Base-by-base conservation (phyloP, 495 filamentous ascomycete genomes). In the Podospora didyma region DNA sequence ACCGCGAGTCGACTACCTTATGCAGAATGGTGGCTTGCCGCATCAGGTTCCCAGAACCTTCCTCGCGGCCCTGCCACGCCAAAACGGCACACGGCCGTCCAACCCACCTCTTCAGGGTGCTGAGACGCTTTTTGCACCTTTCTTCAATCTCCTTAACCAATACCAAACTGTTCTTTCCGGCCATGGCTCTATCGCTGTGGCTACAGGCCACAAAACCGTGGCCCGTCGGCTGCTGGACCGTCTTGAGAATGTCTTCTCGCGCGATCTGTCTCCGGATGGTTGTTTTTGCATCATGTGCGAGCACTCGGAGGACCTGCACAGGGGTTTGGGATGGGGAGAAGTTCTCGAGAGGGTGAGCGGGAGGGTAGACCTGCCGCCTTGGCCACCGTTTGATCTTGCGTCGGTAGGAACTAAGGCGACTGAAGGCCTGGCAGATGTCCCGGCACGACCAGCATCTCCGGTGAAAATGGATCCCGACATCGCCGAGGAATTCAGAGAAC, bases 321-420 rank as follows among this genome's bases (percentile, higher is more conserved):
- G 80, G 34, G 92, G 92, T 2, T 76, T 97, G n/a, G 92, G 90
- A 60, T 99, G 95, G 95, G 92, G 93, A 1, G 95, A 97, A 61
- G 89, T 97, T 7, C 77, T 99, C 22, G 94, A 99, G 72, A 83
- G 90, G 59, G 91, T 96, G 6, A 92, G 90, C 54, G 92, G 92
- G 7, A 83, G 92, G 53, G 79, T 88, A 24, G 88, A 94, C 48
- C 77, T 97, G 44, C 94, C 94, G 2, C 73, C 74, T 42, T 96
- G 92, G 92, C 92, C 92, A 20, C 88, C 91, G 0, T 95, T 96
- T 61, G 82, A 86, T 56, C 81, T 95, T 61, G 80, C 81, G 19
- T 82, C 82, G 17, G 73, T 90, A 0, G 84, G 83, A 10, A 78
- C 83, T 37, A 75, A 75, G 63, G 74, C 70, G 20, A 76, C 63